phyloP scores from a whole-genome alignment of 2,329 filamentous ascomycete genomes.

The Scytalidium sp. region DNA sequence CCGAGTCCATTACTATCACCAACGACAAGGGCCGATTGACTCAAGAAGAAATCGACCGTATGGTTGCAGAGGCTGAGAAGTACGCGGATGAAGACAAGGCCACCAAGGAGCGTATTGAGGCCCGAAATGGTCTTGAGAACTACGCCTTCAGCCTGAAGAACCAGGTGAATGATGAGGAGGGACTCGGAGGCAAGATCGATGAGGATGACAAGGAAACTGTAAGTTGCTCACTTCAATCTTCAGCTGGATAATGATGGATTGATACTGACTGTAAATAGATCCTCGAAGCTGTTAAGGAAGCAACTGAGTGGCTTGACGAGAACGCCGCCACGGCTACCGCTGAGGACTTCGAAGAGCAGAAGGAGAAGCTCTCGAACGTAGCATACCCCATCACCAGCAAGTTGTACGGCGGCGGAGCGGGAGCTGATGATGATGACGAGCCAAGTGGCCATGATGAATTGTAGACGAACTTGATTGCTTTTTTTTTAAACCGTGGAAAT shows the following conservation, averaged over 20 bases:
- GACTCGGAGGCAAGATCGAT: constrained; percentile 96
- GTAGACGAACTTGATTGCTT: constrained; percentile 52
- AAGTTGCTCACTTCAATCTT: constrained; percentile 36
- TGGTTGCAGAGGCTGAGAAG: constrained; percentile 98
- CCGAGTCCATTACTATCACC: constrained; percentile 96
- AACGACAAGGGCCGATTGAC: constrained; percentile 99
- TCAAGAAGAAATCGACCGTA: constrained; percentile 97
- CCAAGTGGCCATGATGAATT: constrained; percentile 72
- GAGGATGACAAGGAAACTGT: constrained; percentile 97
- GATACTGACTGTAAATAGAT: constrained; percentile 50
- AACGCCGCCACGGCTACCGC: constrained; percentile 80
- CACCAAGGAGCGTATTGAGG: constrained; percentile 93
- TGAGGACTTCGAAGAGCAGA: constrained; percentile 99
- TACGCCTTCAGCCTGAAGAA: constrained; percentile 99
- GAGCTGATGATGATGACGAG: constrained; percentile 68
- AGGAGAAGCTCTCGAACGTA: constrained; percentile 96
- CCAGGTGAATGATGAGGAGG: constrained; percentile 95
- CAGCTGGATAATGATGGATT: background rate
- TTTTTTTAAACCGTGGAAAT: background rate
- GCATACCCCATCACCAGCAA: constrained; percentile 99
- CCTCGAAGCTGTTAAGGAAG: constrained; percentile 94
- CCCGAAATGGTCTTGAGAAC: constrained; percentile 96
- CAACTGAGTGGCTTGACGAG: constrained; percentile 95
- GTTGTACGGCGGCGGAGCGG: constrained; percentile 71
- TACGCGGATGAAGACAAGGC: constrained; percentile 99